Conservation (phyloP, 305 asterid species). For the Fraxinus velutina region DNA sequence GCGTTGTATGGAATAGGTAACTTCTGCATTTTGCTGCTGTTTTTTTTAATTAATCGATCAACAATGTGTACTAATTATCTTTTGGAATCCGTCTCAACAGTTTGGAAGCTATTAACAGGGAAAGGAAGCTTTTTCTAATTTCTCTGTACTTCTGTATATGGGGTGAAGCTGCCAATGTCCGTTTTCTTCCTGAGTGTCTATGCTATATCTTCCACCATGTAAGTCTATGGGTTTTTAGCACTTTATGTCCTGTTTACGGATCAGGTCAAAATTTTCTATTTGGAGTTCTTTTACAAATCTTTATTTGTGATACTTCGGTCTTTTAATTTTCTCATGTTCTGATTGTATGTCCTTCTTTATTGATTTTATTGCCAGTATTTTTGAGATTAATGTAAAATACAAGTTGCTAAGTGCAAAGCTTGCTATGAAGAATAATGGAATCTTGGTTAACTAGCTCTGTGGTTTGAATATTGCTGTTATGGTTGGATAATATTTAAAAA, state of each 20-base stretch:
- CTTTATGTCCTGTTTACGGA: slow-evolving; percentile 16
- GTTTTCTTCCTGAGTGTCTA: slow-evolving; percentile 96
- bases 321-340: slow-evolving; percentile 14
- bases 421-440: neutral
- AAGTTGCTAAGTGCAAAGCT: neutral
- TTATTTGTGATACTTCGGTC: slow-evolving; percentile 1
- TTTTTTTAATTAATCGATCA: slow-evolving; percentile 4
- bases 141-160: slow-evolving; percentile 87
- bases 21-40: slow-evolving; percentile 26
- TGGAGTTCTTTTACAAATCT: slow-evolving; percentile 15
- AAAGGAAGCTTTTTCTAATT: slow-evolving; percentile 77
- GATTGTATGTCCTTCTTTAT: slow-evolving; percentile 8
- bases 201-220: slow-evolving; percentile 94
- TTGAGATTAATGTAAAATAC: neutral
- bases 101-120: slow-evolving; percentile 88
- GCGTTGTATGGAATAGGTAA: slow-evolving; percentile 84
- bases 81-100: slow-evolving; percentile 36
- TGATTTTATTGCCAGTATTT: slow-evolving; percentile 1
- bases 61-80: slow-evolving; percentile 15
- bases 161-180: slow-evolving; percentile 99
- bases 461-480: neutral
- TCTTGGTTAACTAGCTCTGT: neutral
- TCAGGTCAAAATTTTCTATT: neutral
- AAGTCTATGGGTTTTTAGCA: slow-evolving; percentile 34
- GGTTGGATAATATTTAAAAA: neutral